Evolutionary conservation across 306 rosid species (phyloP).

Genomic region (Ceratonia siliqua): DNA sequence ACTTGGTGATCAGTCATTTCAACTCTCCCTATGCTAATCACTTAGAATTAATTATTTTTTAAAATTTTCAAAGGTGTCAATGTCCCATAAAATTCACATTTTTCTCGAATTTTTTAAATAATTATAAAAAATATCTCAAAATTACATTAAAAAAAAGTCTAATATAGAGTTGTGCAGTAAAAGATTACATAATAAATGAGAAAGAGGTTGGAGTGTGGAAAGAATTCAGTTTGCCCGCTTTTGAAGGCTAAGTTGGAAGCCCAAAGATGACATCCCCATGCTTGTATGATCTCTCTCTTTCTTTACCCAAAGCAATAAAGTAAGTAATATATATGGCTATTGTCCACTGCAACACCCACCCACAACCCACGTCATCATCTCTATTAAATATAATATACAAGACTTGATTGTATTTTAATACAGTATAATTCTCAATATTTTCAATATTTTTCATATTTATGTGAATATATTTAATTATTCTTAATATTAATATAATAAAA

Average conservation of each 20-base stretch:
- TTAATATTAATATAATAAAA: no score
- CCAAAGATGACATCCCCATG: conserved; percentile 3
- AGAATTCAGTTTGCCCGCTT: conserved; percentile 19
- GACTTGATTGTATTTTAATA: no score
- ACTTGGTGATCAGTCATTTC: no score
- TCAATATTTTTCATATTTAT: no score
- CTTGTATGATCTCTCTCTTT: neutral
- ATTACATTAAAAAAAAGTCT: neutral
- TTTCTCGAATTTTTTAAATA: no score
- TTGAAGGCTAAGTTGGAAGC: conserved; percentile 28
- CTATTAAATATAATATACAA: neutral
- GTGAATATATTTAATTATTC: no score
- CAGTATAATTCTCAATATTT: no score
- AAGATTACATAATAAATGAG: neutral
- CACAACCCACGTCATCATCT: conserved; percentile 3
- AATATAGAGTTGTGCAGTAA: neutral
- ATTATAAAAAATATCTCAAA: neutral
- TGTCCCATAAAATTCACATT: no score
- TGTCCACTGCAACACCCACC: conserved; percentile 34
- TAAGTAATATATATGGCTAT: neutral
- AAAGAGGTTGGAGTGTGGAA: conserved; percentile 1
- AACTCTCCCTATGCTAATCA: no score
- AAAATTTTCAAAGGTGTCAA: no score
- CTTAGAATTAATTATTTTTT: no score
- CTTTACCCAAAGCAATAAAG: conserved; percentile 13